Percentiles rank a stretch among this genome's conserved stretches.
Evolutionary conservation across 129 eudicot species (phyloP).

Genomic region (Lonicera japonica): DNA sequence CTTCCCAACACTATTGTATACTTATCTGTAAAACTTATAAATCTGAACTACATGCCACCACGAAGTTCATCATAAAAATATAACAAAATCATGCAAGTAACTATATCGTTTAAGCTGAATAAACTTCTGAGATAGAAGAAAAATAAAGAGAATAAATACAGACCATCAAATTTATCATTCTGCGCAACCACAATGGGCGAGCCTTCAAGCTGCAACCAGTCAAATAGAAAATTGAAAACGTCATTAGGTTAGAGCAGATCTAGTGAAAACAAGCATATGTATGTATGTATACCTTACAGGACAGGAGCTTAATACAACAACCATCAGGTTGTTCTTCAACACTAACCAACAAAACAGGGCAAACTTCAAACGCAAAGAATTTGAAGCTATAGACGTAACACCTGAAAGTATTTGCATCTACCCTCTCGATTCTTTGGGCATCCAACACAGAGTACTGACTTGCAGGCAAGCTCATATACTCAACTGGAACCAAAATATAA

Average conservation of each 20-base stretch:
- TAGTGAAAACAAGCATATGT: not conserved
- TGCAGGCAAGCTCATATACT: conserved; percentile 93
- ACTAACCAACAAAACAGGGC: conserved; percentile 84
- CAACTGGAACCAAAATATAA: conserved; percentile 36
- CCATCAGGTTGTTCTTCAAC: conserved; percentile 84
- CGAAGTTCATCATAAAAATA: not conserved
- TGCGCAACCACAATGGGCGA: conserved; percentile 92
- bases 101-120: not conserved
- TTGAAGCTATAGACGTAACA: conserved; percentile 77
- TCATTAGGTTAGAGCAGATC: not conserved
- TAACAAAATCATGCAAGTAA: not conserved
- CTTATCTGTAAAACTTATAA: not conserved
- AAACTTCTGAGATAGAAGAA: no score
- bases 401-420: conserved; percentile 80
- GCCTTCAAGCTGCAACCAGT: conserved; percentile 73
- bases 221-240: conserved; percentile 3
- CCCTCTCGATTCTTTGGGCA: conserved; percentile 88
- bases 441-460: conserved; percentile 93
- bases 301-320: conserved; percentile 79
- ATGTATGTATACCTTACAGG: conserved; percentile 61
- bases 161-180: conserved; percentile 92
- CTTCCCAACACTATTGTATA: not conserved
- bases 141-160: conserved; percentile 8
- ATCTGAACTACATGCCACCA: not conserved
- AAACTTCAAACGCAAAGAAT: conserved; percentile 82